phyloP scores from a whole-genome alignment of 306 rosid species.

The Rosa persica region DNA sequence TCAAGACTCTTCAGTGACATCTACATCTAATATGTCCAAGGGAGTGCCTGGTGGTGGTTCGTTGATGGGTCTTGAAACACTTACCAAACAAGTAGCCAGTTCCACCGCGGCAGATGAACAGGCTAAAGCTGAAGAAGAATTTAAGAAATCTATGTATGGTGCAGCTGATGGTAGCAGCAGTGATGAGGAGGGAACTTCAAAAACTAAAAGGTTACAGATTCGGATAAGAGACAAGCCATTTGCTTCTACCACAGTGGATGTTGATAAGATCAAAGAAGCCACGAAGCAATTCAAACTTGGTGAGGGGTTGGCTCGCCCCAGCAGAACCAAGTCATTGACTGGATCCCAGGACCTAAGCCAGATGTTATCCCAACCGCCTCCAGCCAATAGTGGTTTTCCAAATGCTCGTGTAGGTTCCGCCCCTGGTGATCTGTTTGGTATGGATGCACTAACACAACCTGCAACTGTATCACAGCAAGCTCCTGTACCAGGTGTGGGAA shows the following conservation, averaged over 20 bases:
- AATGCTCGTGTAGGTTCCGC: slow-evolving; percentile 46
- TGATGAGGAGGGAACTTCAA: slow-evolving; percentile 88
- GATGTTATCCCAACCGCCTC: slow-evolving; percentile 50
- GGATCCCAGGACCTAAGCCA: slow-evolving; percentile 77
- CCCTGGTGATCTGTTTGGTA: slow-evolving; percentile 68
- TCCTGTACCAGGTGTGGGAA: slow-evolving; percentile 43
- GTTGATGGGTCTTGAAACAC: slow-evolving; percentile 70
- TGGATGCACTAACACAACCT: slow-evolving; percentile 52
- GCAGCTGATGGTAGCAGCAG: slow-evolving; percentile 91
- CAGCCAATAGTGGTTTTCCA: slow-evolving; percentile 40
- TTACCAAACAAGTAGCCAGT: slow-evolving; percentile 49
- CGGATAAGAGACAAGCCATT: slow-evolving; percentile 88
- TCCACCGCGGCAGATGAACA: slow-evolving; percentile 69
- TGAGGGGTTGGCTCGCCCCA: slow-evolving; percentile 65
- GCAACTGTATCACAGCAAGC: slow-evolving; percentile 51
- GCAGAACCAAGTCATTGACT: slow-evolving; percentile 68
- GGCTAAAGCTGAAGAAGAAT: slow-evolving; percentile 97
- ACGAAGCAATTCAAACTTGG: slow-evolving; percentile 81
- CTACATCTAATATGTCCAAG: slow-evolving; percentile 43
- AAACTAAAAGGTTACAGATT: slow-evolving; percentile 69
- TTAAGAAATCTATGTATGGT: slow-evolving; percentile 90
- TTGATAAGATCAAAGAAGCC: slow-evolving; percentile 93
- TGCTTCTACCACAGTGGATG: slow-evolving; percentile 74
- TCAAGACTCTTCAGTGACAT: slow-evolving; percentile 42
- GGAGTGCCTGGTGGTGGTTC: slow-evolving; percentile 50